These are phyloP conservation scores for Penium margaritaceum DNA, from an alignment of 139 green algal species.

Conservation along the genomic window DNA sequence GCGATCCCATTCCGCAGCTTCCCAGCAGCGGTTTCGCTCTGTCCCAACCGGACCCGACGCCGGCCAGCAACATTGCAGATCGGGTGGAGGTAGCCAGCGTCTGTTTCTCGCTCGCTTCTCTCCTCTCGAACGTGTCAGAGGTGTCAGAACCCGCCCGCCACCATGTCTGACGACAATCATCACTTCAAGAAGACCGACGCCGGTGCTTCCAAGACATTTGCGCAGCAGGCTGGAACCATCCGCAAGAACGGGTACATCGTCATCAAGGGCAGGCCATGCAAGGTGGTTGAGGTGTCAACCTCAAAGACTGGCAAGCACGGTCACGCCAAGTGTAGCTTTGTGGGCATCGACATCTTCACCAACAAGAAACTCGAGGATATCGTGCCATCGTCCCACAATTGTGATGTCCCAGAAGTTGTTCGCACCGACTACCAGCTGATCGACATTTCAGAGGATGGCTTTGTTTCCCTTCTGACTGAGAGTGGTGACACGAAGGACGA, in stretches of 20 bases:
- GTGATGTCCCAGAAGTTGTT: constrained; percentile 82
- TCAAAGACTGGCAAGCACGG: constrained; percentile 99
- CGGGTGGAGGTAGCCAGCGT: too few relatives aligned
- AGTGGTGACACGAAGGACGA: constrained; percentile 87
- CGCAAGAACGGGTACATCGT: constrained; percentile 94
- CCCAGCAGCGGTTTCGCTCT: too few relatives aligned
- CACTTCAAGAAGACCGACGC: constrained; percentile 62
- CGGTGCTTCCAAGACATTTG: constrained; percentile 81
- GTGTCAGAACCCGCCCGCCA: too few relatives aligned
- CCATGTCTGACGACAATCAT: constrained; percentile 51
- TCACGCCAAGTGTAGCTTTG: constrained; percentile 98
- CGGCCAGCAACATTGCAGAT: too few relatives aligned
- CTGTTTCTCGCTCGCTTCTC: too few relatives aligned
- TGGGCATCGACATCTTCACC: constrained; percentile 94
- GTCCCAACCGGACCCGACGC: too few relatives aligned
- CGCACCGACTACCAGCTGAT: constrained; percentile 88
- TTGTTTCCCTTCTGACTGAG: constrained; percentile 86
- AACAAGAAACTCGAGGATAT: constrained; percentile 98
- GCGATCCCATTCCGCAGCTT: too few relatives aligned
- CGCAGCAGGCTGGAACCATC: constrained; percentile 82
- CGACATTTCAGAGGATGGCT: constrained; percentile 93
- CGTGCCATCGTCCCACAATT: constrained; percentile 93
- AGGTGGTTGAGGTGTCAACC: constrained; percentile 97
- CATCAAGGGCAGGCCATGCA: constrained; percentile 89
- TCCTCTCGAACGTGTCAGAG: too few relatives aligned